A percentile compares a stretch with the other conserved stretches of the same genome.
phyloP scores from a whole-genome alignment of 2,329 filamentous ascomycete species.

The Phyllosticta citriasiana region DNA sequence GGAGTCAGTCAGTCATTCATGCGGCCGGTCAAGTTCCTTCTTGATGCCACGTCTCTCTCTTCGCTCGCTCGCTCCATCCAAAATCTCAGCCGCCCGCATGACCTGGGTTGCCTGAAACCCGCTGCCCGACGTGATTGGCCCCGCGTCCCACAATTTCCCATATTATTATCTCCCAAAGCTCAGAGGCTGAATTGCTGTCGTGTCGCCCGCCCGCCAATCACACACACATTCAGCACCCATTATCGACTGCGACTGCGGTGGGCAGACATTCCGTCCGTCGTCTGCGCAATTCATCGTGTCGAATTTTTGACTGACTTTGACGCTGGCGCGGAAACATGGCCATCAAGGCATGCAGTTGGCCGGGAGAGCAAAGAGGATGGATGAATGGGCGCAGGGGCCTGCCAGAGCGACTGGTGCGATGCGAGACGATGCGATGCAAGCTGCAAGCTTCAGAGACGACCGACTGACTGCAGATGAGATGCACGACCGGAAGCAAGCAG shows the following conservation, averaged over 20 bases:
- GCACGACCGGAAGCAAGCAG: too few species aligned
- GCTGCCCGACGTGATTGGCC: not conserved
- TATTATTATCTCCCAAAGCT: not conserved
- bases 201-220: not conserved
- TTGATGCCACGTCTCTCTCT: not conserved
- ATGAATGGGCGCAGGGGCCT: not conserved
- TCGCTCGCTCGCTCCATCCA: not conserved
- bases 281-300: too few species aligned
- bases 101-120: not conserved
- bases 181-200: not conserved
- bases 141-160: not conserved
- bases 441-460: too few species aligned
- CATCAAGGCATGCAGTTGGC: constrained; percentile 3
- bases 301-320: too few species aligned
- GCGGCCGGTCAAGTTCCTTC: not conserved
- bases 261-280: not conserved
- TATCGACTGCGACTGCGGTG: too few species aligned
- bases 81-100: not conserved
- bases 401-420: too few species aligned
- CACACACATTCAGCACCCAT: not conserved
- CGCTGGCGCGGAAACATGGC: too few species aligned
- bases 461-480: too few species aligned
- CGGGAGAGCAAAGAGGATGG: not conserved
- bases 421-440: too few species aligned
- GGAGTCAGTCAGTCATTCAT: too few species aligned